Evolutionary conservation across 768 basidiomycete species (phyloP).

Genomic region (Lactarius evosmus): DNA sequence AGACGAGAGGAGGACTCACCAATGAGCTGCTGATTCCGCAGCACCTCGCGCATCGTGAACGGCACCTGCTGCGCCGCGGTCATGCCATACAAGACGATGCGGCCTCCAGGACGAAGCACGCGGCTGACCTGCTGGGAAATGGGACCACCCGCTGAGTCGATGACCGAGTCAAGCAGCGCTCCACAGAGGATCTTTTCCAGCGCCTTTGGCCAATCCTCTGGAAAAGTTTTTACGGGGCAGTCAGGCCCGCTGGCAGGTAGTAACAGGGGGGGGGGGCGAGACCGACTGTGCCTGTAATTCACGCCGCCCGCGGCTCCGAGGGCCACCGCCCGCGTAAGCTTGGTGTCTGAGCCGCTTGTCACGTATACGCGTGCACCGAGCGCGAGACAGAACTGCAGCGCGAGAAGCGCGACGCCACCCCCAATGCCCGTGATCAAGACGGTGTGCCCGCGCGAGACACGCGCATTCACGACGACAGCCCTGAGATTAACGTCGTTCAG

Average conservation of each 20-base stretch:
- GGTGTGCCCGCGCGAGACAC: slow-evolving; percentile 60
- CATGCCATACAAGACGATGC: slow-evolving; percentile 42
- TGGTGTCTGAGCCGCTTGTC: slow-evolving; percentile 65
- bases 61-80: slow-evolving; percentile 55
- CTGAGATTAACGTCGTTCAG: slow-evolving; percentile 36
- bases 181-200: slow-evolving; percentile 35
- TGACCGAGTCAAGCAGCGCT: slow-evolving; percentile 38
- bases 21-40: slow-evolving; percentile 69
- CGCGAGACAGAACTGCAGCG: slow-evolving; percentile 72
- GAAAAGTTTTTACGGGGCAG: not conserved
- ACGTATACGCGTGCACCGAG: slow-evolving; percentile 80
- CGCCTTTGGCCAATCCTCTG: slow-evolving; percentile 38
- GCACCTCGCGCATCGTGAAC: slow-evolving; percentile 75
- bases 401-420: slow-evolving; percentile 77
- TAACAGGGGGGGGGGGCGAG: not conserved
- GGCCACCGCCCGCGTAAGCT: slow-evolving; percentile 60
- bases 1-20: slow-evolving; percentile 43
- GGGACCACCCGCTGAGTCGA: slow-evolving; percentile 47
- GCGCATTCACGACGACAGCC: slow-evolving; percentile 62
- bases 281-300: slow-evolving; percentile 63
- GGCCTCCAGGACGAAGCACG: slow-evolving; percentile 39
- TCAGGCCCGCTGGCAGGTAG: not conserved
- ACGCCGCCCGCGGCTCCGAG: slow-evolving; percentile 79
- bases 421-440: slow-evolving; percentile 81
- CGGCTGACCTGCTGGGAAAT: slow-evolving; percentile 37